These are phyloP conservation scores for Hypoxylon sp. DNA, from an alignment of 2,329 filamentous ascomycete genomes.

Conservation along the genomic window DNA sequence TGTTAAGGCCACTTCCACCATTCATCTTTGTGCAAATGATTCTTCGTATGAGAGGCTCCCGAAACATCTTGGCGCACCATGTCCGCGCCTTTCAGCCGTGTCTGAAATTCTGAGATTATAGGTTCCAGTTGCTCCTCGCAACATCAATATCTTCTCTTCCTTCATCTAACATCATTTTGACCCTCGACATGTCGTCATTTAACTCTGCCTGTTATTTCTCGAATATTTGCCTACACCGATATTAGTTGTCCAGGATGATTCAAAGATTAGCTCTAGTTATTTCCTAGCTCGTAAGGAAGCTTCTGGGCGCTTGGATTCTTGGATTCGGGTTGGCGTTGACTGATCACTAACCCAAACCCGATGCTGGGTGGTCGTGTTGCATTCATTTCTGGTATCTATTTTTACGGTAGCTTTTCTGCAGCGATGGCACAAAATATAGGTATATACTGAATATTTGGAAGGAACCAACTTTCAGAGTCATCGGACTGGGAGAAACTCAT, in stretches of 20 bases:
- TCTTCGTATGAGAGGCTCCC: conserved; percentile 2
- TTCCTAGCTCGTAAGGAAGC: not conserved
- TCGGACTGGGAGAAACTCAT: not conserved
- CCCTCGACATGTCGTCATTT: not conserved
- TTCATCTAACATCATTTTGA: not conserved
- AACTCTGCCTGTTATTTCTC: not conserved
- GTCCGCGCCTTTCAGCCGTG: not conserved
- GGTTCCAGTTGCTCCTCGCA: conserved; percentile 4
- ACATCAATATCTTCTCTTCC: not conserved
- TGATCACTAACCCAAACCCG: not conserved
- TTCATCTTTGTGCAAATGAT: conserved; percentile 13
- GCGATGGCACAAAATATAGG: too few species aligned
- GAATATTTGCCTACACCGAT: not conserved
- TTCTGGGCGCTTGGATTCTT: not conserved
- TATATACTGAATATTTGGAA: too few species aligned
- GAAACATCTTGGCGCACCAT: conserved; percentile 27
- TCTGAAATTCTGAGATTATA: conserved; percentile 14
- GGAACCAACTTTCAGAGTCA: not conserved
- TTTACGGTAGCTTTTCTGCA: not conserved
- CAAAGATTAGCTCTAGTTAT: not conserved
- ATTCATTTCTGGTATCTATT: not conserved
- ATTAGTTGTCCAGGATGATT: not conserved
- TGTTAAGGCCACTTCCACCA: conserved; percentile 11
- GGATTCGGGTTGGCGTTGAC: not conserved
- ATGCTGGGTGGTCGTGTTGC: not conserved